A percentile compares a stretch with the other conserved stretches of the same genome.
phyloP scores from a whole-genome alignment of 2,329 filamentous ascomycete genomes.

The Aspergillus glaucus region DNA sequence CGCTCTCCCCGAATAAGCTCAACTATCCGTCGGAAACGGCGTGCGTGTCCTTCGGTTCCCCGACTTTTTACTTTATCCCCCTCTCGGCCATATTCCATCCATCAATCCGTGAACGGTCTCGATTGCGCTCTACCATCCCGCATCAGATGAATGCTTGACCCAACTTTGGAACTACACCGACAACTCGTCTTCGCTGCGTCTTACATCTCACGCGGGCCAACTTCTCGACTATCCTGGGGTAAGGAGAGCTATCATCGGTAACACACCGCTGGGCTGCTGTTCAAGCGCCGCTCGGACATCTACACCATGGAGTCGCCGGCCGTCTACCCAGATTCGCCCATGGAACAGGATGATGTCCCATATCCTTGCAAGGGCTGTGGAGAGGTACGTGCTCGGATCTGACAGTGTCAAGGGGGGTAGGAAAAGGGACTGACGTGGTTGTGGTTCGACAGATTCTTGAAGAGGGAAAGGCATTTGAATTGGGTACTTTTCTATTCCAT shows the following conservation, averaged over 20 bases:
- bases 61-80: not conserved
- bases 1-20: not conserved
- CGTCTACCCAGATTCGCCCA: constrained; percentile 52
- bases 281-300: not conserved
- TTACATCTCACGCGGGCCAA: not conserved
- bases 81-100: not conserved
- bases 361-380: constrained; percentile 91
- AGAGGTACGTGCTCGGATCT: constrained; percentile 54
- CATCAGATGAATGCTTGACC: not conserved
- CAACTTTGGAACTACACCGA: not conserved
- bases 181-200: not conserved
- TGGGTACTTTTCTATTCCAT: constrained; percentile 56
- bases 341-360: constrained; percentile 71
- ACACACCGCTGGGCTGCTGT: not conserved
- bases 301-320: constrained; percentile 49
- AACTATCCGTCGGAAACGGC: not conserved
- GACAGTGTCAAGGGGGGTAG: not conserved
- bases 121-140: not conserved
- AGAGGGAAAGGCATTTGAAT: constrained; percentile 96
- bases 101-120: not conserved
- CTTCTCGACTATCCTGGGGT: not conserved
- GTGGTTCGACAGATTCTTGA: constrained; percentile 68
- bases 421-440: constrained; percentile 6
- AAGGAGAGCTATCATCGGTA: not conserved
- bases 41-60: not conserved